Conservation (phyloP, 1,139 yeast species). For the Scheffersomyces illinoinensis region DNA sequence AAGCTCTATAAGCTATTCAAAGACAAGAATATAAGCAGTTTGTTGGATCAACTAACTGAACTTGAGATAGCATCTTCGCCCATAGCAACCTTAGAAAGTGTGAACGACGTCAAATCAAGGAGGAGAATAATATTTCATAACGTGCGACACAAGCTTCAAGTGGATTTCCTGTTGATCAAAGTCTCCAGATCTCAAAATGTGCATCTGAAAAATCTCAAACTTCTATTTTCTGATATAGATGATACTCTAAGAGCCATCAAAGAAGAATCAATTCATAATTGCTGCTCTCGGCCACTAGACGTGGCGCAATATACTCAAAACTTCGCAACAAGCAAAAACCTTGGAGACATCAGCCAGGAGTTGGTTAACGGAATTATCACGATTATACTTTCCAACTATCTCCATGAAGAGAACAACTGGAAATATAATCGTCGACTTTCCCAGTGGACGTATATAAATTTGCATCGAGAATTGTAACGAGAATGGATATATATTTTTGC, state of each 20-base stretch:
- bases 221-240: conserved; percentile 15
- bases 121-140: conserved; percentile 29
- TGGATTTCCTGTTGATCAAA: conserved; percentile 13
- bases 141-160: conserved; percentile 27
- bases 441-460: conserved; percentile 19
- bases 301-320: neutral
- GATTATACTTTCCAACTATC: conserved; percentile 18
- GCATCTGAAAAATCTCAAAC: conserved; percentile 13
- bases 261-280: neutral
- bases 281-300: neutral
- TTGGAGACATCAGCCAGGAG: conserved; percentile 18
- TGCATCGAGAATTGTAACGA: neutral
- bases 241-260: neutral
- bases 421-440: conserved; percentile 18
- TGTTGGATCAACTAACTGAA: conserved; percentile 23
- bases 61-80: conserved; percentile 13
- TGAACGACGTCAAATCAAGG: conserved; percentile 4
- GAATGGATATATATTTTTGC: neutral
- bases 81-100: neutral
- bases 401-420: conserved; percentile 22
- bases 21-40: conserved; percentile 19
- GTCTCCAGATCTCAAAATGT: conserved; percentile 27
- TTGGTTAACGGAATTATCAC: conserved; percentile 30
- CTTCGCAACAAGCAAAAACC: conserved; percentile 9
- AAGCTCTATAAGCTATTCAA: conserved; percentile 26